phyloP scores from a whole-genome alignment of 768 basidiomycete species.

The Cytidiella melzeri region DNA sequence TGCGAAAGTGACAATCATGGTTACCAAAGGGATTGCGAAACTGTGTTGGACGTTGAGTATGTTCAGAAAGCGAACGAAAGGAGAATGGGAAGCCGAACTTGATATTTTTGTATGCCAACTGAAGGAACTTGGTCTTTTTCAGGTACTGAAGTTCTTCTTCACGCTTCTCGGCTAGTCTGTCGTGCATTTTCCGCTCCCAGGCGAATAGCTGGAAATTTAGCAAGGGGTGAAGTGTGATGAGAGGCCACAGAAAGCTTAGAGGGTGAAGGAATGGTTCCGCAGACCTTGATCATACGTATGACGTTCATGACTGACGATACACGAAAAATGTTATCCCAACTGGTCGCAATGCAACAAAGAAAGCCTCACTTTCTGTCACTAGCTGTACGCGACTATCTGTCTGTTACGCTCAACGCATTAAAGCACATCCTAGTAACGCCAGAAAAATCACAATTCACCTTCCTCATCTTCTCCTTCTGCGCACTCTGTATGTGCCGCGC shows the following conservation, averaged over 20 bases:
- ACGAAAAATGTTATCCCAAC: too few relatives aligned
- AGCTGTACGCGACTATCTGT: slow-evolving; percentile 42
- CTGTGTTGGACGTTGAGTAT: slow-evolving; percentile 44
- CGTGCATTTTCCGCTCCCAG: slow-evolving; percentile 39
- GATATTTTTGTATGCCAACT: slow-evolving; percentile 36
- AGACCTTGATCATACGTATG: slow-evolving; percentile 43
- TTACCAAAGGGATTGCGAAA: slow-evolving; percentile 52
- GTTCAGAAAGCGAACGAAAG: too few relatives aligned
- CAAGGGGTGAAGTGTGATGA: too few relatives aligned
- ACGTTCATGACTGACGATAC: slow-evolving; percentile 24
- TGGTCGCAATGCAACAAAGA: neutral
- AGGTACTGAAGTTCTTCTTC: slow-evolving; percentile 53
- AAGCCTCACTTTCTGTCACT: slow-evolving; percentile 33
- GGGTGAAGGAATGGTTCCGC: too few relatives aligned
- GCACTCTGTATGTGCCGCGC: slow-evolving; percentile 30
- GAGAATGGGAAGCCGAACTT: slow-evolving; percentile 30
- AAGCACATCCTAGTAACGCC: too few relatives aligned
- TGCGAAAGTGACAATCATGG: slow-evolving; percentile 64
- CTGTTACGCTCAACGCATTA: too few relatives aligned
- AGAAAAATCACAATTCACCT: slow-evolving; percentile 15
- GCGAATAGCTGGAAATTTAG: slow-evolving; percentile 38
- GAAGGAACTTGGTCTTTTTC: slow-evolving; percentile 45
- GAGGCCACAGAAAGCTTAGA: neutral
- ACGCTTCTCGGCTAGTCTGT: slow-evolving; percentile 48
- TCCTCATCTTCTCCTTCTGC: slow-evolving; percentile 36